Evolutionary conservation across 2,329 filamentous ascomycete species (phyloP).

Genomic region (Cladophialophora bantiana): DNA sequence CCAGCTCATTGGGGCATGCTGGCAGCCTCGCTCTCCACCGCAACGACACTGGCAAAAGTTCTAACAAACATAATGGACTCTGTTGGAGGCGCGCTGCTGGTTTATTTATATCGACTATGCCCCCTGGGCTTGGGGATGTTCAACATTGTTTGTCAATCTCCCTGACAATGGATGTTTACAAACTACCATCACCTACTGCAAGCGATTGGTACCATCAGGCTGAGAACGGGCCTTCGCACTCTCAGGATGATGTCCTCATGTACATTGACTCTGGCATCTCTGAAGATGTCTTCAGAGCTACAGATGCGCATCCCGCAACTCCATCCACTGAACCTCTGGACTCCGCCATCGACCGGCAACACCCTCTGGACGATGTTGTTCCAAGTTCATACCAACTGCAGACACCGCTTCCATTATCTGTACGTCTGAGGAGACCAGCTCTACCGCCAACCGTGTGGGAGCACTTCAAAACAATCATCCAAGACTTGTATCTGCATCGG

Average conservation of each 20-base stretch:
- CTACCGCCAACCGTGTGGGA: conserved; percentile 9
- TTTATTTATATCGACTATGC: background rate
- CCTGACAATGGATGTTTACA: background rate
- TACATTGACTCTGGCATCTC: background rate
- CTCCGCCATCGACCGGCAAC: background rate
- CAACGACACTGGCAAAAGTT: background rate
- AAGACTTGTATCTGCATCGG: conserved; percentile 12
- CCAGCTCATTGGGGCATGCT: background rate
- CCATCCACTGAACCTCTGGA: background rate
- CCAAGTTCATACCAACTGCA: background rate
- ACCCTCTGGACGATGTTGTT: background rate
- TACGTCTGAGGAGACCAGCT: background rate
- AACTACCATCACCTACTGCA: background rate
- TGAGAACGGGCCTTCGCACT: background rate
- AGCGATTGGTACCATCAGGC: background rate
- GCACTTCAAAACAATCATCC: background rate
- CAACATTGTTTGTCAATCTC: background rate
- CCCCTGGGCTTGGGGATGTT: background rate
- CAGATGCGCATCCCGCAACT: background rate
- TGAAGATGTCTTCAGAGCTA: background rate
- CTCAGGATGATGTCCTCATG: background rate
- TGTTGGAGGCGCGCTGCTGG: background rate
- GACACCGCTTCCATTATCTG: background rate
- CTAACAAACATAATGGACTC: background rate
- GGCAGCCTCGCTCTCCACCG: background rate